phyloP scores from a whole-genome alignment of 2,329 filamentous ascomycete genomes.

The Ceratocystis eucalypticola region DNA sequence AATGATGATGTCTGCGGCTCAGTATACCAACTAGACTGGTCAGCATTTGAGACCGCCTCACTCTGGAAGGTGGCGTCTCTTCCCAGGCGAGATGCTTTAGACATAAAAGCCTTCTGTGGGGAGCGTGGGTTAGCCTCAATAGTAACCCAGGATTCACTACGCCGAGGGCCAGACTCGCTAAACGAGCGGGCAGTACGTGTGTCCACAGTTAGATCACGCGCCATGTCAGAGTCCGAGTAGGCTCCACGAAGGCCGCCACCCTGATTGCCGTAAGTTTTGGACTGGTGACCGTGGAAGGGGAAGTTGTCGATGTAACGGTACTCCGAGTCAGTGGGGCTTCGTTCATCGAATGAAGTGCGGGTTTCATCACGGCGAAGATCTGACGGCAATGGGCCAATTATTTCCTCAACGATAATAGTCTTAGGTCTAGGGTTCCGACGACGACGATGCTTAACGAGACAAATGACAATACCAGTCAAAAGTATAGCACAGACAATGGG shows the following conservation, averaged over 20 bases:
- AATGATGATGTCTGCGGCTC: slow-evolving; percentile 9
- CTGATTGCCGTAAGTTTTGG: background rate
- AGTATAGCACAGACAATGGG: slow-evolving; percentile 30
- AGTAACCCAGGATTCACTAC: slow-evolving; percentile 17
- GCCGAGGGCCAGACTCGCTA: slow-evolving; percentile 10
- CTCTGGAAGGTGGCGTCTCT: slow-evolving; percentile 14
- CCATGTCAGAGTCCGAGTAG: slow-evolving; percentile 14
- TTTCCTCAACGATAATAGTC: slow-evolving; percentile 15
- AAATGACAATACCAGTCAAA: slow-evolving; percentile 26
- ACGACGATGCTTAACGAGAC: slow-evolving; percentile 26
- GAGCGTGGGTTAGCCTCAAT: slow-evolving; percentile 13
- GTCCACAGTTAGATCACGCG: slow-evolving; percentile 3
- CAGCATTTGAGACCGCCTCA: background rate
- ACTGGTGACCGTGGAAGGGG: slow-evolving; percentile 9
- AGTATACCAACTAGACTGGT: slow-evolving; percentile 18
- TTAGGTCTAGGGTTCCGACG: slow-evolving; percentile 21
- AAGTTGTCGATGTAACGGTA: slow-evolving; percentile 17
- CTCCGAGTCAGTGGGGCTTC: slow-evolving; percentile 13
- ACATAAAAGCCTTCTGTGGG: slow-evolving; percentile 12
- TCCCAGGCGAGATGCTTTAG: background rate
- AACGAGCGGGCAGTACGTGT: slow-evolving; percentile 1
- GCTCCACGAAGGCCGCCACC: slow-evolving; percentile 4
- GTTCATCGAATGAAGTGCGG: slow-evolving; percentile 8
- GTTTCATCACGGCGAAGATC: slow-evolving; percentile 15
- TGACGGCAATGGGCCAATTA: slow-evolving; percentile 10